Evolutionary conservation across 305 asterid genomes (phyloP).

Genomic region (Rubia tinctorum): DNA sequence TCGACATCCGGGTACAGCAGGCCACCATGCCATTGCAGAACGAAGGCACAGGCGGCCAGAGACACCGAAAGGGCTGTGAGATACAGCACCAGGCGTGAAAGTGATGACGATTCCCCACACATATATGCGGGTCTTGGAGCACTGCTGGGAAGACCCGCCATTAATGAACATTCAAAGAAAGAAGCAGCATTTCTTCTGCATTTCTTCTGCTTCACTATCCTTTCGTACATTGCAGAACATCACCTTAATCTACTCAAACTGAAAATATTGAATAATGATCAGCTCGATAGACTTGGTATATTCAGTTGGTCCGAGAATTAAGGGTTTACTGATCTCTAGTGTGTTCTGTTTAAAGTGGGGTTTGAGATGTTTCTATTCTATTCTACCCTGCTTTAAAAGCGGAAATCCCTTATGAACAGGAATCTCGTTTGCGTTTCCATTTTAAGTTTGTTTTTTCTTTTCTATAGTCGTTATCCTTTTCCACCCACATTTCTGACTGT

Average conservation of each 20-base stretch:
- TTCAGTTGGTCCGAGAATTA: no score
- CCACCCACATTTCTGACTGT: no score
- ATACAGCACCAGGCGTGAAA: slow-evolving; percentile 21
- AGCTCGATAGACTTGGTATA: no score
- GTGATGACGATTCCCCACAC: not conserved
- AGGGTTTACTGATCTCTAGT: not conserved
- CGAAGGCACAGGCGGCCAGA: slow-evolving; percentile 31
- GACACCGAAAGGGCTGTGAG: slow-evolving; percentile 26
- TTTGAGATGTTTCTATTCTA: not conserved
- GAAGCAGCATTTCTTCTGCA: not conserved
- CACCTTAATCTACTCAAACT: no score
- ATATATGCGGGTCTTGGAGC: not conserved
- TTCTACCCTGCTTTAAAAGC: not conserved
- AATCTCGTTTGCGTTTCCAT: no score
- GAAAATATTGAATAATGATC: no score
- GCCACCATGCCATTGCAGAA: slow-evolving; percentile 37
- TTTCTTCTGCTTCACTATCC: not conserved
- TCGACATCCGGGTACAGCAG: slow-evolving; percentile 22
- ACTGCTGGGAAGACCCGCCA: not conserved
- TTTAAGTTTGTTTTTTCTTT: not conserved
- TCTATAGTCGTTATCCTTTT: no score
- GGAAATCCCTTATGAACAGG: not conserved
- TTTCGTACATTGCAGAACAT: not conserved
- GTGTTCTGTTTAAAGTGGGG: not conserved
- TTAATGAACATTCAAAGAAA: not conserved